Base-by-base conservation (phyloP, 1,139 yeast genomes). In the Yamadazyma aaseri region DNA sequence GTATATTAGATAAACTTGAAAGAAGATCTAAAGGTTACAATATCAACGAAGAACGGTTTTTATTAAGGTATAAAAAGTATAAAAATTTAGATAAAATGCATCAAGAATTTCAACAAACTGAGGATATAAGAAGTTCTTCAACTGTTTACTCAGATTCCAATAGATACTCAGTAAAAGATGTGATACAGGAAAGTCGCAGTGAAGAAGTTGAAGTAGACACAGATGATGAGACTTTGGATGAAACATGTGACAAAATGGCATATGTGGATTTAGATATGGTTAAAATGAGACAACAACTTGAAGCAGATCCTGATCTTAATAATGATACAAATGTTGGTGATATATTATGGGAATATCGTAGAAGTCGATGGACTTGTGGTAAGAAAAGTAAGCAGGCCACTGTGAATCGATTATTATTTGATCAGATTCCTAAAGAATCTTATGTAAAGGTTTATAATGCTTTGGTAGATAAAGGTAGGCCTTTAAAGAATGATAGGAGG, bases 401-500 rank as follows among this genome's bases (percentile, higher is more conserved):
- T 40, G 29, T 48, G 32, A 32, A 46, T 6, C 42, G 52, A 10
- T 61, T 51, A 46, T 52, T 72, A 17, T 55, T 66, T 26, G 61
- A 58, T 21, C 60, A 64, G 36, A 61, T 75, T 3, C 61, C 74
- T 5, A 51, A 56, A 29, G 76, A 77, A 32, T 71, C 74, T 34
- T 80, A 79, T 46, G 60, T 73, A 5, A 71, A 74, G 25, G 66
- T 84, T 11, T 83, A 81, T 53, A 65, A 63, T 27, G 70, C 68
- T 38, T 58, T 84, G 43, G 79, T 83, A 12, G 72, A 78, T 20
- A 78, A 78, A 49, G 79, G 78, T 23, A 73, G 71, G 46, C 63
- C 69, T 2, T 63, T 84, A 46, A 76, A 71, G 44, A 29, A 45
- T 1, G 62, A 56, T 25, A 73, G 65, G 47, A 76, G 79, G 21